Conservation (phyloP, 2,329 filamentous ascomycete genomes). For the Paracorniculantispora psalliotae region DNA sequence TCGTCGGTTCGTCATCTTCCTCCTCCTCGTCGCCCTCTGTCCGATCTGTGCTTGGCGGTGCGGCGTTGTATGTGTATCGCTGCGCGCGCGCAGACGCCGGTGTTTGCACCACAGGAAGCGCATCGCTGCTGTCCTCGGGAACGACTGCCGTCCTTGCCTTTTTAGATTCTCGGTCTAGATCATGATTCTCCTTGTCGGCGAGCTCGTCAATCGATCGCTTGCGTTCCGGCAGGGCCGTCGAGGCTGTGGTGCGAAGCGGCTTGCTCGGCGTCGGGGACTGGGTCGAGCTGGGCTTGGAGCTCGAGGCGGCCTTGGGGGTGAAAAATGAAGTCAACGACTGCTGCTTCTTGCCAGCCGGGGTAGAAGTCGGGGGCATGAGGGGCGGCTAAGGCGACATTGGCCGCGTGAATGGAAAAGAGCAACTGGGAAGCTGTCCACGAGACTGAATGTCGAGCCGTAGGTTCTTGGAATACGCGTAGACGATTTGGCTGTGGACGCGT, state of each 20-base stretch:
- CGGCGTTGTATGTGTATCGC: constrained; percentile 13
- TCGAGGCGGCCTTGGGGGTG: constrained; percentile 50
- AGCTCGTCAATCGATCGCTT: constrained; percentile 36
- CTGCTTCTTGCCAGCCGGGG: constrained; percentile 59
- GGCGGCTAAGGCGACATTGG: constrained; percentile 4
- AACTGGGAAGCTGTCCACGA: not conserved
- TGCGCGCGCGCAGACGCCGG: constrained; percentile 7
- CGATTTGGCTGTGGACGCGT: constrained; percentile 11
- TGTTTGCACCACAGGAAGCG: constrained; percentile 25
- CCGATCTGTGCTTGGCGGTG: constrained; percentile 31
- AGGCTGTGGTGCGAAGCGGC: constrained; percentile 39
- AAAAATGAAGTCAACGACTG: constrained; percentile 86
- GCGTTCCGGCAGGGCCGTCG: constrained; percentile 36
- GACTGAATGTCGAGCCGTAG: not conserved
- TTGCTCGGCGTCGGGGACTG: constrained; percentile 21
- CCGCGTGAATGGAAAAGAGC: not conserved
- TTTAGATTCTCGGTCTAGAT: not conserved
- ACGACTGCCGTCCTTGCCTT: constrained; percentile 31
- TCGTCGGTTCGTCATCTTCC: constrained; percentile 46
- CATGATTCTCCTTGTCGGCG: constrained; percentile 12
- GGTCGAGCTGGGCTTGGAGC: constrained; percentile 26
- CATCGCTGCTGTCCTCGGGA: constrained; percentile 41
- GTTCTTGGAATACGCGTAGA: not conserved
- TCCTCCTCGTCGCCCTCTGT: constrained; percentile 35
- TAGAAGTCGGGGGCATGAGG: constrained; percentile 32